These are phyloP conservation scores for Mallotus japonicus DNA, from an alignment of 441 rosid genomes.

Conservation along the genomic window DNA sequence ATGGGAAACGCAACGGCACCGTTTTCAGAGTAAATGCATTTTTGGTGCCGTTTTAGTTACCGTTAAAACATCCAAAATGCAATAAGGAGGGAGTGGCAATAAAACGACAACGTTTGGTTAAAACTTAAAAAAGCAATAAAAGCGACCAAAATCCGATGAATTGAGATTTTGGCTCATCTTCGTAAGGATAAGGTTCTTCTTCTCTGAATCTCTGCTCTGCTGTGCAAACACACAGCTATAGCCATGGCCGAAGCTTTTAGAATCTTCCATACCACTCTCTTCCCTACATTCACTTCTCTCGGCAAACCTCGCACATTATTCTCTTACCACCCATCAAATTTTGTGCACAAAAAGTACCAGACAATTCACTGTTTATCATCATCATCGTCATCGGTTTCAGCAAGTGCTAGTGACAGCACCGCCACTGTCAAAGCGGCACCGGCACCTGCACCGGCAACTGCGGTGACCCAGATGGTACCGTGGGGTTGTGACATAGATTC, in stretches of 20 bases:
- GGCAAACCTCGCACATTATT: constrained; percentile 23
- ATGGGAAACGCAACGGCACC: too few species aligned
- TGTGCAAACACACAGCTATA: constrained; percentile 18
- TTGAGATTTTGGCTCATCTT: neutral
- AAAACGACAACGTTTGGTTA: neutral
- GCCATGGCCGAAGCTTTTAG: constrained; percentile 58
- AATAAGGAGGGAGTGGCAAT: too few species aligned
- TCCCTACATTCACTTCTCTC: constrained; percentile 43
- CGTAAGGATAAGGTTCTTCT: constrained; percentile 27
- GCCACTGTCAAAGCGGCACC: constrained; percentile 23
- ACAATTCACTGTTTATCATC: constrained; percentile 35
- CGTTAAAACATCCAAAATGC: too few species aligned
- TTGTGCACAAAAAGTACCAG: constrained; percentile 26
- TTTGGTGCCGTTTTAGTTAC: neutral
- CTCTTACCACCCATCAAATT: constrained; percentile 17
- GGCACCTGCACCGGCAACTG: constrained; percentile 15
- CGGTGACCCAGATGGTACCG: constrained; percentile 41
- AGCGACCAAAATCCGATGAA: neutral
- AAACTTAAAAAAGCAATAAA: neutral
- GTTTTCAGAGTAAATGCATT: too few species aligned
- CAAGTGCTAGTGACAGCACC: constrained; percentile 27
- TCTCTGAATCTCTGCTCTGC: neutral
- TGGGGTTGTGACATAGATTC: constrained; percentile 96
- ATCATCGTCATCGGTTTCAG: constrained; percentile 38
- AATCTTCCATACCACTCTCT: constrained; percentile 45